Evolutionary conservation across 2,329 filamentous ascomycete species (phyloP).

Genomic region (Teratosphaeria gauchensis): DNA sequence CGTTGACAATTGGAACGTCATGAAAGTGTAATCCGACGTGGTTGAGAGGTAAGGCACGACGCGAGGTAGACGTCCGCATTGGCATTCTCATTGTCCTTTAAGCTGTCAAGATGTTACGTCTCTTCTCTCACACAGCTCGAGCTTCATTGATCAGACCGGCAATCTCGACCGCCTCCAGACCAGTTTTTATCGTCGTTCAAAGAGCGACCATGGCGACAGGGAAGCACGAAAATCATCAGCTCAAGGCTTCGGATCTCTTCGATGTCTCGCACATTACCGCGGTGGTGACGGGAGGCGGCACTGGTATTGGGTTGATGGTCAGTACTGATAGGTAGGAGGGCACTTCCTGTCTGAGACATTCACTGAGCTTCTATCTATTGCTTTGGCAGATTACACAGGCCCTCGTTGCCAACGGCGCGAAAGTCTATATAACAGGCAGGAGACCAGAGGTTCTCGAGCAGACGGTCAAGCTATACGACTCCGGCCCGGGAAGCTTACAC

Average conservation of each 20-base stretch:
- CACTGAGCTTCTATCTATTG: too few species aligned
- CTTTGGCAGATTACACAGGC: constrained; percentile 30
- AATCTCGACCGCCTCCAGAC: constrained; percentile 6
- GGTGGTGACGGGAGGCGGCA: constrained; percentile 37
- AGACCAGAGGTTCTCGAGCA: constrained; percentile 35
- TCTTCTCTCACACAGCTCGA: background rate
- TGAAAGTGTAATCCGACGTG: background rate
- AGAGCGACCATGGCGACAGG: constrained; percentile 16
- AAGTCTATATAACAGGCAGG: constrained; percentile 40
- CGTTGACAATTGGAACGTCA: background rate
- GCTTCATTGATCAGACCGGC: background rate
- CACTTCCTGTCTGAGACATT: too few species aligned
- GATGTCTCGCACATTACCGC: constrained; percentile 38
- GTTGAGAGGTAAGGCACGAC: background rate
- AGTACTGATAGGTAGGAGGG: too few species aligned
- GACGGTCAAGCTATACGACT: constrained; percentile 38
- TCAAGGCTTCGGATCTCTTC: constrained; percentile 35
- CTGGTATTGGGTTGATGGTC: constrained; percentile 17
- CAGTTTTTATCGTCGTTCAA: constrained; percentile 8
- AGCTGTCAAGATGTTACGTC: background rate
- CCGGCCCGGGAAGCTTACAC: constrained; percentile 32
- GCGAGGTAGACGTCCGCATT: background rate
- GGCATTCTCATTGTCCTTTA: background rate
- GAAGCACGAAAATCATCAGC: constrained; percentile 30
- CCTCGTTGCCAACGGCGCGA: constrained; percentile 27